Evolutionary conservation across 2,329 filamentous ascomycete species (phyloP).

Genomic region (Colletotrichum liriopes): DNA sequence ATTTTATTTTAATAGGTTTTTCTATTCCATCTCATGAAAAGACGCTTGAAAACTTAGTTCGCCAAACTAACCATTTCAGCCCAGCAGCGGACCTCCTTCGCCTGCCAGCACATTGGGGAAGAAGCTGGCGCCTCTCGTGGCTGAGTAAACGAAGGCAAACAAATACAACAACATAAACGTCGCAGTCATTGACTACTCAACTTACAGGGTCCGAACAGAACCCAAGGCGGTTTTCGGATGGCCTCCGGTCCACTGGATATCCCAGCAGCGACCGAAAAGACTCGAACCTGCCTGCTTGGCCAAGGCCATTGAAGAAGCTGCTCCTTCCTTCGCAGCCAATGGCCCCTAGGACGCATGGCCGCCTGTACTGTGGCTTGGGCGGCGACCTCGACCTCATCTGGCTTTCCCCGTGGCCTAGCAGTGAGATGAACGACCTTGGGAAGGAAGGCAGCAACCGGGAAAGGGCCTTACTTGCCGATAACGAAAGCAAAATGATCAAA

Average conservation of each 20-base stretch:
- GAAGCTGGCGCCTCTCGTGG: constrained; percentile 6
- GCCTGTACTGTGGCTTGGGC: constrained; percentile 27
- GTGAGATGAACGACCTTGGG: background rate
- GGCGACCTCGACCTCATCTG: background rate
- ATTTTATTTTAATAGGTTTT: too few species aligned
- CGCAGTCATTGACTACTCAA: background rate
- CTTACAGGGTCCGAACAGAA: background rate
- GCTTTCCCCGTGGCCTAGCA: background rate
- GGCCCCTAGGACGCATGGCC: background rate
- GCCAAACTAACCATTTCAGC: background rate
- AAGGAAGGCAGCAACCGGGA: background rate
- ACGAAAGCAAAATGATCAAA: constrained; percentile 17
- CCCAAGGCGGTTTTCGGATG: constrained; percentile 12
- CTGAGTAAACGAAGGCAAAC: background rate
- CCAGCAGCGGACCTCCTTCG: background rate
- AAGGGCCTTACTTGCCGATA: background rate
- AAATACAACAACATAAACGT: background rate
- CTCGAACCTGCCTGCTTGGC: constrained; percentile 7
- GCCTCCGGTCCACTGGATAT: constrained; percentile 23
- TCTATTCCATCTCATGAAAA: too few species aligned
- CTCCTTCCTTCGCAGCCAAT: background rate
- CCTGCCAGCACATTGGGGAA: background rate
- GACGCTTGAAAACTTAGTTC: background rate
- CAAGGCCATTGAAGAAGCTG: background rate
- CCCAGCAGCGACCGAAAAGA: constrained; percentile 21